Evolutionary conservation across 163 green algal genomes (phyloP).

Genomic region (Scenedesmus sp.): DNA sequence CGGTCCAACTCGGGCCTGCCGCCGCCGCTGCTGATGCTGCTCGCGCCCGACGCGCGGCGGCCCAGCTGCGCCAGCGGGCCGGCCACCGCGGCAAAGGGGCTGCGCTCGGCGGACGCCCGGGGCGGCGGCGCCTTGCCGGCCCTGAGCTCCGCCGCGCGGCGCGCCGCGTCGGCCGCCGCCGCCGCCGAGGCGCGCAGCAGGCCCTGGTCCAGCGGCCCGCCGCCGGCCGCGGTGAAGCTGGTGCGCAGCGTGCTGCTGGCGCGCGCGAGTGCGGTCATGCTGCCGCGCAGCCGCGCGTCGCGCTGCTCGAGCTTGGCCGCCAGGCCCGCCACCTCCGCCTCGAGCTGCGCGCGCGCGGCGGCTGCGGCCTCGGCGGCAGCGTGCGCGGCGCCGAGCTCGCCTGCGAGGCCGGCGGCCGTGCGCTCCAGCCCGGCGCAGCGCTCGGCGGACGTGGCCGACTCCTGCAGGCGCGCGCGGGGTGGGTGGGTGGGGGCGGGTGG

Average conservation of each 20-base stretch:
- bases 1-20: not conserved
- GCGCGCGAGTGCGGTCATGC: slow-evolving; percentile 14
- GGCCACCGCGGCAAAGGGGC: slow-evolving; percentile 8
- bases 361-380: slow-evolving; percentile 17
- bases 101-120: no score
- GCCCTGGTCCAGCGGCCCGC: not conserved
- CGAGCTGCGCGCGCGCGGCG: not conserved
- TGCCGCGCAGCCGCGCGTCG: slow-evolving; percentile 18
- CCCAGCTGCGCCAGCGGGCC: not conserved
- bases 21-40: slow-evolving; percentile 5
- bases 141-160: slow-evolving; percentile 18
- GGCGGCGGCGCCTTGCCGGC: not conserved
- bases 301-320: slow-evolving; percentile 3
- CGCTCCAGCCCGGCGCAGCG: slow-evolving; percentile 9
- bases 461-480: not conserved
- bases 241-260: slow-evolving; percentile 13
- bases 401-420: not conserved
- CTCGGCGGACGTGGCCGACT: not conserved
- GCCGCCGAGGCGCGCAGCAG: not conserved
- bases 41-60: not conserved
- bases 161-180: not conserved
- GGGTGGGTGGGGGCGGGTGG: no score
- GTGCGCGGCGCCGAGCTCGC: slow-evolving; percentile 2
- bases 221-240: slow-evolving; percentile 20
- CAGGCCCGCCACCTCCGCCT: slow-evolving; percentile 1